Conservation (phyloP, 75 land plant genomes). For the Pinus tabuliformis region DNA sequence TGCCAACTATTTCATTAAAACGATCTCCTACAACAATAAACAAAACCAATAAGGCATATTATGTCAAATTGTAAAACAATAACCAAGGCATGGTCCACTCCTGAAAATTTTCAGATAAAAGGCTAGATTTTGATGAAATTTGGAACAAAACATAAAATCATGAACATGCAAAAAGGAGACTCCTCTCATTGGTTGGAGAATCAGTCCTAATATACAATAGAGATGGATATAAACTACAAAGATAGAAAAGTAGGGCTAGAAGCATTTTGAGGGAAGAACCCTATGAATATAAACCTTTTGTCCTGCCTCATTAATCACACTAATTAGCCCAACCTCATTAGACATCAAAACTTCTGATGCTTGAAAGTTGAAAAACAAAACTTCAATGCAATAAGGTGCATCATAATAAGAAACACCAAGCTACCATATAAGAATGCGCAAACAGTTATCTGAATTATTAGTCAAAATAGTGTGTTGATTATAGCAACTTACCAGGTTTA, state of each 20-base stretch:
- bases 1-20: slow-evolving; percentile 76
- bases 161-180: no score
- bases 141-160: no score
- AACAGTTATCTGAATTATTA: neutral
- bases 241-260: neutral
- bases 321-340: neutral
- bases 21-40: slow-evolving; percentile 41
- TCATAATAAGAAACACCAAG: neutral
- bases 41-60: neutral
- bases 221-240: neutral
- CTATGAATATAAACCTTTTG: neutral
- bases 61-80: neutral
- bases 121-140: no score
- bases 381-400: neutral
- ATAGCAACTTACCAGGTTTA: slow-evolving; percentile 43
- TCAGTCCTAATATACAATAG: neutral
- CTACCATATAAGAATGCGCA: neutral
- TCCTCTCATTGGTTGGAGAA: no score
- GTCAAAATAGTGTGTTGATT: neutral
- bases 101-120: neutral
- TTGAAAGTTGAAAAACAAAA: neutral
- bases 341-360: neutral
- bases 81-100: neutral
- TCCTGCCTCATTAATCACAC: neutral
- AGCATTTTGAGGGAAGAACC: neutral